Conservation (phyloP, 2,329 filamentous ascomycete species). For the Didymella segeticola region DNA sequence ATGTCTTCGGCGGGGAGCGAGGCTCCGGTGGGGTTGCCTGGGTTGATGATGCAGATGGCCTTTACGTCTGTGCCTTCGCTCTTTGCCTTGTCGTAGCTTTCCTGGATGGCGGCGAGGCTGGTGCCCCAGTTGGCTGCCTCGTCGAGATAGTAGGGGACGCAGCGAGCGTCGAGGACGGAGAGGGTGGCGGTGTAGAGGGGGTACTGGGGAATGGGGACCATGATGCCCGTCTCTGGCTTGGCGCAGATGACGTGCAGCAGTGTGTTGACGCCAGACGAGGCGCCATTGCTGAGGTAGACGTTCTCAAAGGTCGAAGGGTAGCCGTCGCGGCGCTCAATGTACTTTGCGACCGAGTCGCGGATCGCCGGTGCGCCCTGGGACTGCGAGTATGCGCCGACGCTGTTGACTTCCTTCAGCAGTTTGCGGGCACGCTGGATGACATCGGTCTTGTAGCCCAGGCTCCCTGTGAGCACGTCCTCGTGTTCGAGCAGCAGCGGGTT, state of each 20-base stretch:
- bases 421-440: slow-evolving; percentile 83
- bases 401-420: slow-evolving; percentile 83
- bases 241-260: slow-evolving; percentile 89
- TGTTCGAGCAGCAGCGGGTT: slow-evolving; percentile 86
- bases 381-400: slow-evolving; percentile 95
- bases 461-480: slow-evolving; percentile 75
- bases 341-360: slow-evolving; percentile 86
- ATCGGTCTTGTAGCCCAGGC: slow-evolving; percentile 87
- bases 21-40: slow-evolving; percentile 94
- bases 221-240: slow-evolving; percentile 76
- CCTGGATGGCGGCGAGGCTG: slow-evolving; percentile 77
- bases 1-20: slow-evolving; percentile 81
- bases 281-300: slow-evolving; percentile 90
- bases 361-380: slow-evolving; percentile 88
- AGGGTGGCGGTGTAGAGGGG: slow-evolving; percentile 96
- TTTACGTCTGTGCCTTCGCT: slow-evolving; percentile 83
- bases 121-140: slow-evolving; percentile 89
- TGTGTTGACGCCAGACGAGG: slow-evolving; percentile 93
- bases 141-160: slow-evolving; percentile 93
- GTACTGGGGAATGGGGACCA: slow-evolving; percentile 97
- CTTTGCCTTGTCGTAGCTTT: slow-evolving; percentile 76
- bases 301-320: slow-evolving; percentile 80
- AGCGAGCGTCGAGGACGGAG: slow-evolving; percentile 80
- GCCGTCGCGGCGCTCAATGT: slow-evolving; percentile 91
- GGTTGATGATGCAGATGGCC: slow-evolving; percentile 96